Evolutionary conservation across 345 rosid species (phyloP), one percentile per base, ranked within the genome.

Genomic region (Turnera subulata): DNA sequence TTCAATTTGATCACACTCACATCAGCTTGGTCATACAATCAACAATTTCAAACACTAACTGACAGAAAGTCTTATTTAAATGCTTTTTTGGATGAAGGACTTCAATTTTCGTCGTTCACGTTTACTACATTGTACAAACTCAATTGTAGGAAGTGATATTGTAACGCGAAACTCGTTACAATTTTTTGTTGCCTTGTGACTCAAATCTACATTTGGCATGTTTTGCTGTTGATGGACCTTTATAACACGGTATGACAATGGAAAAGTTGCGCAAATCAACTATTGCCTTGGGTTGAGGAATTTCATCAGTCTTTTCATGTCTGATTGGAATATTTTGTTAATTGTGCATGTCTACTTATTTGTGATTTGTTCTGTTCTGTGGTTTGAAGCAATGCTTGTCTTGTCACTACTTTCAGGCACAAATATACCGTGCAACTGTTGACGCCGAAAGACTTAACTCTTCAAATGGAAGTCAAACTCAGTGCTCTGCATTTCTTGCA

Each of bases 401-500:
- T 7, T 16, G 15, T 58, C 43, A 56, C 57, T 52, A 29, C 46
- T 59, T 73, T 63, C 81, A 92, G 98, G 98, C 93, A 50, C 98
- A 89, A 71, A 73, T 88, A 5, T 92, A 91, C 75, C 63, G 17
- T 43, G 80, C 70, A 68, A 77, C 61, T 62, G 65, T 20, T 53
- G 70, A 65, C 54, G 51, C 55, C n/a, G 57, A 68, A 46, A 75
- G 59, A 59, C 53, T 50, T 29, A 68, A 74, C 54, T 69, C 72
- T 61, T 50, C 7, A 17, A 58, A 59, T 65, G 76, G 44, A 55
- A 71, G 72, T 58, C 73, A 73, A 76, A 75, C 78, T 56, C 25
- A 19, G 46, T 92, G 98, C 64, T 73, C 98, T 51, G 98, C 96
- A 55, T 92, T 92, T 78, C 86, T 88, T 59, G 95, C 98, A 56